Base-by-base conservation (phyloP, 768 basidiomycete species). In the Xanthoconium stramineum region DNA sequence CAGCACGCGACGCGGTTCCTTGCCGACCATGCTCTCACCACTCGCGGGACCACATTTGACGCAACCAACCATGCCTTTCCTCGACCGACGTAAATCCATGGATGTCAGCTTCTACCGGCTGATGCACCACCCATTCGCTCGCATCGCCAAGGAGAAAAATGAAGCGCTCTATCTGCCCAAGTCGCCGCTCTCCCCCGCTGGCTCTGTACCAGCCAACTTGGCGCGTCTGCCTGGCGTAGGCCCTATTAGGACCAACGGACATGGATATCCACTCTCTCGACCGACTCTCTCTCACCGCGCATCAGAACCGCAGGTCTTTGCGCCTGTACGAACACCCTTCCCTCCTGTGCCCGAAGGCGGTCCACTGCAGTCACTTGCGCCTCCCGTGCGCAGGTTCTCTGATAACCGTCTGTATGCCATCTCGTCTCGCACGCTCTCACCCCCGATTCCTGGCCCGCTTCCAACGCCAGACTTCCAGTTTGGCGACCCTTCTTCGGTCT, bases 401-500 rank as follows among this genome's bases (percentile, higher is more conserved):
- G 83, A 83, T 57, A 79, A 79, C 56, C 74, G 73, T 14, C 67
- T 81, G 7, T 83, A 78, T 61, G 69, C 80, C 7, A 65, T 82
- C 53, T 73, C 78, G 30, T 74, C 80, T 8, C 79, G 84, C 37
- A 63, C 75, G 68, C 77, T 44, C 75, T 75, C 55, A 69, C 83
- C 57, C 72, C 83, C 71, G 3, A 73, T 73, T 50, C 71, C 71
- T 10, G 85, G 85, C 3, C 85, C 85, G 6, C 74, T 86, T 17
- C 85, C 85, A 2, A 76, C 77, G 6, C 83, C 83, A 39, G 80
- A 78, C 53, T 86, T 83, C 73, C 82, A 82, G 45, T 87, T 87
- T 60, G 85, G 85, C 55, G 77, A 79, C 11, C 81, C 85, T 30
- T 80, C 74, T 48, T 78, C 79, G 3, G 75, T 66, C 7, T 62